Evolutionary conservation across 208 protist genomes (phyloP).

Genomic region (Trypanosoma caninum): DNA sequence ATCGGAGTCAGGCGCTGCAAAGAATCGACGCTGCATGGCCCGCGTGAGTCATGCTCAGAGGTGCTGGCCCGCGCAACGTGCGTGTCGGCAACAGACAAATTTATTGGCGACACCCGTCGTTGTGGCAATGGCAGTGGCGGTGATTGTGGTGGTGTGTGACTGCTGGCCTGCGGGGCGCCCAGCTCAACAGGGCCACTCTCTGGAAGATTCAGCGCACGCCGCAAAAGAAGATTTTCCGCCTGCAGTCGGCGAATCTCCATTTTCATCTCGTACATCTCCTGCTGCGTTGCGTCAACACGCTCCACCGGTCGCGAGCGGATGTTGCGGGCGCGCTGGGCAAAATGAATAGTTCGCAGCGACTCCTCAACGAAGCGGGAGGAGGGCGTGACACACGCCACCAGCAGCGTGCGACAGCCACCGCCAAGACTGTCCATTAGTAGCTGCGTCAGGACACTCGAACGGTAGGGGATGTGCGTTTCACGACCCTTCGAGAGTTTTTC

Average conservation of each 20-base stretch:
- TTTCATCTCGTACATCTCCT: constrained; percentile 52
- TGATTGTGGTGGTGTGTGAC: neutral
- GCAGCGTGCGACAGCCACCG: constrained; percentile 61
- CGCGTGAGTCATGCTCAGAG: neutral
- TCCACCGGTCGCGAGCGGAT: constrained; percentile 48
- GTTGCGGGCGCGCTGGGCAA: constrained; percentile 65
- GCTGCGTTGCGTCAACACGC: constrained; percentile 61
- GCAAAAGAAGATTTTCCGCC: constrained; percentile 56
- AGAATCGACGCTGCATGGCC: neutral
- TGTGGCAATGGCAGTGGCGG: neutral
- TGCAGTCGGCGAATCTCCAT: constrained; percentile 29
- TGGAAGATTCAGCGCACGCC: constrained; percentile 32
- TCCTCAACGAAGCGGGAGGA: constrained; percentile 65
- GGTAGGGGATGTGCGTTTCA: constrained; percentile 71
- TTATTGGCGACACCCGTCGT: neutral
- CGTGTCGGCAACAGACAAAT: neutral
- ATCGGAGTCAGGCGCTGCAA: constrained; percentile 1
- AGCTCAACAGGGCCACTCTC: constrained; percentile 6
- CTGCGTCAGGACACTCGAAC: constrained; percentile 81
- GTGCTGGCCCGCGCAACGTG: neutral
- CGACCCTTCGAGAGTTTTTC: constrained; percentile 53
- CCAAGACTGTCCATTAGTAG: constrained; percentile 86
- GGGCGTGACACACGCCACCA: constrained; percentile 85
- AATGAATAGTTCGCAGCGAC: constrained; percentile 77
- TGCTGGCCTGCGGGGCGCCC: neutral